Base-by-base conservation (phyloP, 345 rosid genomes). In the Acer saccharum region DNA sequence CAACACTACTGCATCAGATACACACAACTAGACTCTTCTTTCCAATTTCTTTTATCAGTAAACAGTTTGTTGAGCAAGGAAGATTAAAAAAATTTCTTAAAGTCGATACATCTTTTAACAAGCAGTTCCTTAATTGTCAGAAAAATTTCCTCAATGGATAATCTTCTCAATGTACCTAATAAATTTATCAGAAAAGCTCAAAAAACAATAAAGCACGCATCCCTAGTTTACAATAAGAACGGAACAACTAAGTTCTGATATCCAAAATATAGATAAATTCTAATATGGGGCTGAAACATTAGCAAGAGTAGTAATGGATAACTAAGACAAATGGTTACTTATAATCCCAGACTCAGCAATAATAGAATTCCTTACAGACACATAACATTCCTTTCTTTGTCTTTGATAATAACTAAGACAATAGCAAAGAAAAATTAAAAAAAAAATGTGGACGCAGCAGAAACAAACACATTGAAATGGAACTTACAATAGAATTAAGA, bases 401-500 rank as follows among this genome's bases (percentile, higher is more conserved):
- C 20, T 27, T 29, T 35, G 35, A 52, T 23, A 75, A 20, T 12
- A 20, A 23, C 5, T 25, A 48, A 25, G n/a, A 69, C 39, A 50
- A 69, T 7, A 6, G 41, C 7, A n/a, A 39, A 21, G 7, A 44
- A 25, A 61, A 46, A 18, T 4, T 8, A 54, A n/a, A 29, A 62
- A 21, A 3, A 41, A 25, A 25, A 25, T 25, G 39, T 35, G 39
- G 39, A 35, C 39, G 6, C 39, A 35, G 39, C 39, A 48, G 2
- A 17, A 10, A 52, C 52, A 52, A 9, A 65, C 44, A 72, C 14
- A 72, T 50, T 27, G 71, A 77, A 18, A 72, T n/a, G 63, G 63
- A 80, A 85, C 99, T 96, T 88, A 96, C 99, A 83, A 96, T 88
- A 71, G 99, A 96, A 84, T 96, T 96, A 78, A 94, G 94, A 81